Base-by-base conservation (phyloP, 2,329 filamentous ascomycete species). In the Chaetomium sp. region DNA sequence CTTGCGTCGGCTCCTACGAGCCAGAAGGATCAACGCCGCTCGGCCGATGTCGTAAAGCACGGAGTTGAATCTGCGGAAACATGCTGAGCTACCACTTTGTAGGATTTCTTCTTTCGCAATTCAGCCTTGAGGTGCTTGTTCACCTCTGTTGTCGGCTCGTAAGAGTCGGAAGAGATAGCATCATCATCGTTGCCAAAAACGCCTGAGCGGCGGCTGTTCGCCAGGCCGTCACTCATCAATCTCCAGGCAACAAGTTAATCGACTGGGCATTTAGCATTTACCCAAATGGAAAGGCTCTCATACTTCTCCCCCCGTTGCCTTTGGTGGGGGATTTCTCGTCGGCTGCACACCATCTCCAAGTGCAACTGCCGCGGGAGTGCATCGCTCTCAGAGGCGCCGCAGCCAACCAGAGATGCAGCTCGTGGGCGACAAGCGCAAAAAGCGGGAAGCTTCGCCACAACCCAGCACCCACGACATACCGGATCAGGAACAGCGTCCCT, bases 361-460 rank as follows among this genome's bases (percentile, higher is more conserved):
- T 52, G 57, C 58, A 58, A 60, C 58, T 59, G 58, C 56, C 58
- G 58, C 61, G 45, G 45, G 12, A 35, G 46, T 59, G 59, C 60
- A 62, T 61, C 12, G 40, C 11, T 52, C 56, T 37, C 40, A 46
- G 60, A 37, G 44, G 27, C 44, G 32, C 54, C 56, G 32, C 53
- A 51, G 56, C 60, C 62, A 62, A 61, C 56, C 62, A 61, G 46
- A 54, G 33, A 14, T 40, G 54, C 59, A 58, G 55, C 50, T 37
- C 9, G 40, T 7, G 47, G 35, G 48, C 43, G 48, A 42, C 48
- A 27, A 51, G 35, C 35, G 41, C 42, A 37, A n/a, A 27, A 51
- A 47, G 47, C 52, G 53, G 54, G 52, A 49, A 54, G 54, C 60
- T 62, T 57, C 58, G 58, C 58, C 56, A 59, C 58, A 55, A 27